phyloP scores from a whole-genome alignment of 1,284 basidiomycete species.

The Meripilus lineatus region DNA sequence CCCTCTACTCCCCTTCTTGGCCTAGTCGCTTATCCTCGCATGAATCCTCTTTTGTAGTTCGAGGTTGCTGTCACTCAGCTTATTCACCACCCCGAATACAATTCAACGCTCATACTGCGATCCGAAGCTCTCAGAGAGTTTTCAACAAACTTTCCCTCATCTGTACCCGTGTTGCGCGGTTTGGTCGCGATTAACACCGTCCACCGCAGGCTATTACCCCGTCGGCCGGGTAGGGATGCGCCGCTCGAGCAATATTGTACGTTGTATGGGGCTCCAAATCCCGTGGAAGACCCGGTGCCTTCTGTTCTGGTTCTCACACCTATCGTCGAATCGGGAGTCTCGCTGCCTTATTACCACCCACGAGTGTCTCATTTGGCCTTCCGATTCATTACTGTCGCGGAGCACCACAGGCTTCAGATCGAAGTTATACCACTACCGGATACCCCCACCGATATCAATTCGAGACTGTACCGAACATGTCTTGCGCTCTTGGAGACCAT shows the following conservation, averaged over 20 bases:
- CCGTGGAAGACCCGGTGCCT: slow-evolving; percentile 22
- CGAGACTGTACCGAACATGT: slow-evolving; percentile 76
- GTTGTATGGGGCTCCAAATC: slow-evolving; percentile 37
- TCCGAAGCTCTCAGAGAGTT: slow-evolving; percentile 58
- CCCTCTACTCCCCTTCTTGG: slow-evolving; percentile 6
- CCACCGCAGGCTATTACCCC: slow-evolving; percentile 61
- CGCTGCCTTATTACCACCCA: slow-evolving; percentile 79
- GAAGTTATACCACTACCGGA: slow-evolving; percentile 51
- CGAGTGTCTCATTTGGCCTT: slow-evolving; percentile 69
- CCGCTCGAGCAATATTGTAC: slow-evolving; percentile 74
- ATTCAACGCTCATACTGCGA: slow-evolving; percentile 76
- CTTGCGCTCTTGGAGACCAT: slow-evolving; percentile 78
- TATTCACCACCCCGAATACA: slow-evolving; percentile 78
- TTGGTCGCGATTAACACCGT: slow-evolving; percentile 41
- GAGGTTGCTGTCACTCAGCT: slow-evolving; percentile 58
- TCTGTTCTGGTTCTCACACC: slow-evolving; percentile 62
- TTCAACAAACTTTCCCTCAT: slow-evolving; percentile 28
- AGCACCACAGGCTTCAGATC: slow-evolving; percentile 35
- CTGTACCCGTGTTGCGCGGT: slow-evolving; percentile 37
- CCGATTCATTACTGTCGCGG: slow-evolving; percentile 37
- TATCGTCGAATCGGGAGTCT: slow-evolving; percentile 35
- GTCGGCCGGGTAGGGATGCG: slow-evolving; percentile 66
- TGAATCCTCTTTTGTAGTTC: slow-evolving; percentile 47
- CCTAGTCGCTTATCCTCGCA: too few relatives aligned
- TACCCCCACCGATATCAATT: slow-evolving; percentile 46